These are phyloP conservation scores for Solanum acaule DNA, from an alignment of 257 asterid genomes.

Conservation along the genomic window DNA sequence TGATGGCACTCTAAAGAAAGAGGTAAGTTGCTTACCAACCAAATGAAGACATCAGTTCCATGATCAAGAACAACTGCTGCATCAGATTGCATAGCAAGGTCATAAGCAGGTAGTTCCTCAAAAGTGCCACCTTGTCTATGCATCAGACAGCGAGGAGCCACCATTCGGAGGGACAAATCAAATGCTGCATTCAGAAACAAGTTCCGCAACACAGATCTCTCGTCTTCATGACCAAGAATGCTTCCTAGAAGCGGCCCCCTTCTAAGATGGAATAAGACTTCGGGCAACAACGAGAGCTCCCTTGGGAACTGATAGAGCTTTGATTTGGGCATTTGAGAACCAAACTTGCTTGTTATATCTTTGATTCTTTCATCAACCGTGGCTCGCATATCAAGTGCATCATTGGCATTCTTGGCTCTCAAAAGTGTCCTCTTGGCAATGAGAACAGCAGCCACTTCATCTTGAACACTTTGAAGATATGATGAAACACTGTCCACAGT, in stretches of 20 bases:
- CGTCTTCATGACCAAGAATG: conserved; percentile 89
- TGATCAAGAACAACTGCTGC: conserved; percentile 98
- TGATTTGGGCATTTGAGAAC: conserved; percentile 75
- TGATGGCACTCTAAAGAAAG: background rate
- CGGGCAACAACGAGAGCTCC: conserved; percentile 75
- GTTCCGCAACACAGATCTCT: conserved; percentile 76
- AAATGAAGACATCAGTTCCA: conserved; percentile 96
- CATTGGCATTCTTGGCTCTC: conserved; percentile 56
- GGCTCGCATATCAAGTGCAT: conserved; percentile 63
- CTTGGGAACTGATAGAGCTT: conserved; percentile 76
- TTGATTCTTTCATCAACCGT: conserved; percentile 83
- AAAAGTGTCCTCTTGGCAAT: conserved; percentile 72
- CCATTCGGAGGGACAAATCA: conserved; percentile 90
- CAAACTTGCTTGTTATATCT: conserved; percentile 70
- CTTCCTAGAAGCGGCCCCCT: conserved; percentile 90
- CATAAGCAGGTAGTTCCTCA: conserved; percentile 93
- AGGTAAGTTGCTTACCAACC: conserved; percentile 61
- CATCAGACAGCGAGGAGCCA: conserved; percentile 97
- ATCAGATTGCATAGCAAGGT: conserved; percentile 98
- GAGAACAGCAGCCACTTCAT: conserved; percentile 89
- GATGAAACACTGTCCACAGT: conserved; percentile 77
- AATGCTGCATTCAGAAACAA: conserved; percentile 83
- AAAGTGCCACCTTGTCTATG: conserved; percentile 97
- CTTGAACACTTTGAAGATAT: conserved; percentile 82
- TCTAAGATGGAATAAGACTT: conserved; percentile 77